Evolutionary conservation across 129 eudicot genomes (phyloP), one percentile per base, ranked within the genome.

Genomic region (Mikania micrantha): DNA sequence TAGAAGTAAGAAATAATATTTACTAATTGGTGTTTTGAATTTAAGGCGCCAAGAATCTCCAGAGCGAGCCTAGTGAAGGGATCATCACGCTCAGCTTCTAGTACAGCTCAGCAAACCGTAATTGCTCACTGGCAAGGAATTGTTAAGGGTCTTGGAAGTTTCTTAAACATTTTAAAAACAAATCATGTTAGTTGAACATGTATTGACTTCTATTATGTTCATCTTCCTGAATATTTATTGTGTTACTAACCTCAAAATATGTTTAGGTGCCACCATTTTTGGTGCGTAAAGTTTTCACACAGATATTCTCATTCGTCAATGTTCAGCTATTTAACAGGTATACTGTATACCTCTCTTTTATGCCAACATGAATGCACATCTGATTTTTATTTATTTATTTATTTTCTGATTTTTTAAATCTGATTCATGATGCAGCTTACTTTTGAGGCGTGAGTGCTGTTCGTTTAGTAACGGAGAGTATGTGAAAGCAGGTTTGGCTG

Each of bases 61-160:
- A 81, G 96, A 86, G 98, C 96, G 70, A 93, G 98, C 82, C 85
- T 93, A 70, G 96, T 81, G 22, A 88, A 93, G 85, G 98, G 98
- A 52, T 84, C 98, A 25, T 87, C 97, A 17, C 90, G 95, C 38
- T 84, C 96, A 2, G 83, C 88, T 67, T 86, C 96, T 8, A 86
- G 73, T 61, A 58, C 96, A 22, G 86, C 96, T 56, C 98, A 93
- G 77, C 95, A 86, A 75, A 86, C 87, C 35, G 68, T 93, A 71
- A 88, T 93, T 75, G 96, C 92, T 81, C 98, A 93, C 57, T 93
- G 98, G 98, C 95, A 93, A 87, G 96, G 95, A 60, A 93, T 93
- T 69, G 98, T 88, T 64, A 88, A 84, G 78, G 88, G 88, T 80
- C 90, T 93, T 8, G 89, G 85, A 61, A 84, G 71, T 67, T 86